Evolutionary conservation across 805 yeast genomes (phyloP).

Genomic region (Kluyveromyces wickerhamii): DNA sequence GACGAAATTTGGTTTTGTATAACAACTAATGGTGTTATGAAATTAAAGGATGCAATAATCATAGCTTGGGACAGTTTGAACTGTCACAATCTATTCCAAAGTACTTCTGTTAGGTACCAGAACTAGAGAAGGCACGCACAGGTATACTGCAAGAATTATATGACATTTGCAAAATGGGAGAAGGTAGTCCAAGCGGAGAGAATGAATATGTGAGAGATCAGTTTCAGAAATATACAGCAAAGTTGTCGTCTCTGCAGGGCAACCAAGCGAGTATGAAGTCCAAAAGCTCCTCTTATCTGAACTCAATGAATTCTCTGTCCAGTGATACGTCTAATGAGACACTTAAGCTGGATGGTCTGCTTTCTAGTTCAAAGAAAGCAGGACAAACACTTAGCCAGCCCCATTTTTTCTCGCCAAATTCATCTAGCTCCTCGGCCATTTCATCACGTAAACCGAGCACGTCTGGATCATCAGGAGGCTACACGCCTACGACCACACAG

Average conservation of each 20-base stretch:
- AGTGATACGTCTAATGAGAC: neutral
- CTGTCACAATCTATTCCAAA: too few relatives aligned
- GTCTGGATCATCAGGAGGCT: conserved; percentile 9
- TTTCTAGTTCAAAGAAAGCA: too few relatives aligned
- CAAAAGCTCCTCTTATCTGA: neutral
- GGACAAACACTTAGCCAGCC: conserved; percentile 5
- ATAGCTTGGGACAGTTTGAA: too few relatives aligned
- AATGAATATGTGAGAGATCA: neutral
- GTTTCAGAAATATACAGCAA: neutral
- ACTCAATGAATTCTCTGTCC: neutral
- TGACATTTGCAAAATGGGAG: too few relatives aligned
- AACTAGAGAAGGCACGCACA: too few relatives aligned
- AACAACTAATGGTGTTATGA: too few relatives aligned
- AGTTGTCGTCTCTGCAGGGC: neutral
- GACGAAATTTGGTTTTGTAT: too few relatives aligned
- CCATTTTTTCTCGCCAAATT: conserved; percentile 6
- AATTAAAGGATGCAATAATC: too few relatives aligned
- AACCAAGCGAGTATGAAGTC: neutral
- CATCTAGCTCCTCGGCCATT: conserved; percentile 14
- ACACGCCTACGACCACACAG: conserved; percentile 4
- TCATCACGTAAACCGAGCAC: conserved; percentile 17
- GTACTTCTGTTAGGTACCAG: too few relatives aligned
- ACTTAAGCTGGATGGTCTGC: neutral
- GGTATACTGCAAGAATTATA: too few relatives aligned
- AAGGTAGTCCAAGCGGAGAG: too few relatives aligned